Base-by-base conservation (phyloP, 768 basidiomycete genomes). In the Mycena rosella region DNA sequence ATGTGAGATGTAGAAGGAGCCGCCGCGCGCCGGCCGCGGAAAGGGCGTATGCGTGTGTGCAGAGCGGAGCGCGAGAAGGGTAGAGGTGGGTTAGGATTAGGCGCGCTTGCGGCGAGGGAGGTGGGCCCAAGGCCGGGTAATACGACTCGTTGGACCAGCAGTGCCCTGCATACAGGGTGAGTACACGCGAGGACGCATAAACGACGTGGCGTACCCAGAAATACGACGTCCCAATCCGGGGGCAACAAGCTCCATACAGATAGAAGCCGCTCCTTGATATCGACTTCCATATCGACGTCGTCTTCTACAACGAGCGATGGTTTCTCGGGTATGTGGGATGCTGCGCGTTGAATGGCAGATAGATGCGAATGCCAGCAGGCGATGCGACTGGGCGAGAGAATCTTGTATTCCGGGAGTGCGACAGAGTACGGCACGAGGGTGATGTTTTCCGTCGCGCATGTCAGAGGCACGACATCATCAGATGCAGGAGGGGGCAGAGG, bases 341-440 rank as follows among this genome's bases (percentile, higher is more conserved):
- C 40, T 13, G 22, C 45, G 40, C 48, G 77, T 78, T 80, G 84
- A 32, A 93, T 84, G 38, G 84, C 81, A 32, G 79, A 82, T 14
- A 88, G 67, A 74, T 93, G 92, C 1, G 91, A 92, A 72, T 88
- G 80, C 90, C 90, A 93, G 76, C 91, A 93, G 14, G 91, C 90
- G 38, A 92, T 75, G 59, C 90, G 87, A 20, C 85, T 83, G 29
- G 82, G 79, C 1, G 89, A 88, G 54, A 94, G 85, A 32, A 88
- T 67, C 74, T 82, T 80, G 75, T 87, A 81, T 26, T 81, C 78
- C 3, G 85, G 85, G 9, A 87, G 74, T 0, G 68, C 68, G 17
- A 79, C 70, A 40, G 68, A 73, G 67, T 82, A 85, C 10, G 77
- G 70, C 0, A 76, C 66, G 20, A 85, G 72, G 18, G 75, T 74